Evolutionary conservation across 1,284 basidiomycete species (phyloP).

Genomic region (Malassezia equina): DNA sequence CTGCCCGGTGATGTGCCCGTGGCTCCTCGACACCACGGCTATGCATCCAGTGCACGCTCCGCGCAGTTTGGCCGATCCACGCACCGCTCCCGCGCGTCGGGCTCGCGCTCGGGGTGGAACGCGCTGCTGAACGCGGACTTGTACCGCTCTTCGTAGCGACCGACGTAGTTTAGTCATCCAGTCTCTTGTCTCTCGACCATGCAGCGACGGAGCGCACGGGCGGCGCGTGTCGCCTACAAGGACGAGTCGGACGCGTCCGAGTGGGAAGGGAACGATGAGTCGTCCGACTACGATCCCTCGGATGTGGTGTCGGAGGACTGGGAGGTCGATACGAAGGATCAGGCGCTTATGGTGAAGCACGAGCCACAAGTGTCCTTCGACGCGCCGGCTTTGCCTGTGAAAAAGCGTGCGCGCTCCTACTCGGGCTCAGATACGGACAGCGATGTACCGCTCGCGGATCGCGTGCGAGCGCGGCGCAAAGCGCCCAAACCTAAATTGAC

Average conservation of each 20-base stretch:
- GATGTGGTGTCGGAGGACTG: neutral
- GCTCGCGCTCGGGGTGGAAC: slow-evolving; percentile 7
- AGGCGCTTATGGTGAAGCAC: neutral
- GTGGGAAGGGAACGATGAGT: neutral
- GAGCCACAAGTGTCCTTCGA: neutral
- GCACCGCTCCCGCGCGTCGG: neutral
- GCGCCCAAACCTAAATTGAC: slow-evolving; percentile 6
- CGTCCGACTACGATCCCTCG: neutral
- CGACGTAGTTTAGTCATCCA: neutral
- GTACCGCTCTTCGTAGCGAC: neutral
- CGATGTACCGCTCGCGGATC: slow-evolving; percentile 7
- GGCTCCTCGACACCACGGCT: neutral
- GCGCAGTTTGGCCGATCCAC: neutral
- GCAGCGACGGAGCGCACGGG: neutral
- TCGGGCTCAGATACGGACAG: slow-evolving; percentile 9
- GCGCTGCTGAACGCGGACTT: slow-evolving; percentile 12
- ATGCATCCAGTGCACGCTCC: neutral
- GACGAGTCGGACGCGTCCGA: slow-evolving; percentile 4
- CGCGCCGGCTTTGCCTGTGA: neutral
- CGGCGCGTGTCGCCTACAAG: neutral
- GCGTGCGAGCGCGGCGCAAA: neutral
- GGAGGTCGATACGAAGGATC: neutral
- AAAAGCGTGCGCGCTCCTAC: neutral
- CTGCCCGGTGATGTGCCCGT: neutral
- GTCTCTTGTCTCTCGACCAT: neutral